Conservation (phyloP, 208 protist genomes). For the Crithidia bombi region DNA sequence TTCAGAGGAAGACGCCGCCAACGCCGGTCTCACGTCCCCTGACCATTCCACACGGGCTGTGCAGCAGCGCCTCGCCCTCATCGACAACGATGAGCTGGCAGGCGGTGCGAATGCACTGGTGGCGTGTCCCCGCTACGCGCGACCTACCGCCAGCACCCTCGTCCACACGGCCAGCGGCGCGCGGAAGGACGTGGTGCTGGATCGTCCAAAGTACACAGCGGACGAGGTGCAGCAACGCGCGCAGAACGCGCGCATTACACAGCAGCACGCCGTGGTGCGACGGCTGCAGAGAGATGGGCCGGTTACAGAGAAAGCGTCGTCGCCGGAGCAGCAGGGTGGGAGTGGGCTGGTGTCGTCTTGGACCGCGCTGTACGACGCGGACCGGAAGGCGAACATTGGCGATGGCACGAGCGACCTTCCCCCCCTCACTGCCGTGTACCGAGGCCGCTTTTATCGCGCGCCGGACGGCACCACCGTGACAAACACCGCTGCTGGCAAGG, state of each 20-base stretch:
- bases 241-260: conserved; percentile 60
- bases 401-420: background rate
- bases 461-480: background rate
- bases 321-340: background rate
- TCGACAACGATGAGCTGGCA: conserved; percentile 67
- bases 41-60: conserved; percentile 11
- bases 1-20: background rate
- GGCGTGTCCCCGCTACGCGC: conserved; percentile 60
- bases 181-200: conserved; percentile 42
- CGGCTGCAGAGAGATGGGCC: conserved; percentile 16
- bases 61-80: conserved; percentile 46
- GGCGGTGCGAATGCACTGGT: conserved; percentile 31
- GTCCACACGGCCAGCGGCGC: conserved; percentile 52
- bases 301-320: background rate
- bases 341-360: background rate
- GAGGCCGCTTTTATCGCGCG: conserved; percentile 12
- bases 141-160: conserved; percentile 62
- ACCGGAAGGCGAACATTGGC: no score
- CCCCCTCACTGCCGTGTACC: conserved; percentile 10
- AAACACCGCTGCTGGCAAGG: background rate
- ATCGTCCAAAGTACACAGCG: conserved; percentile 47
- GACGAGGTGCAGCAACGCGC: conserved; percentile 44
- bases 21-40: background rate
- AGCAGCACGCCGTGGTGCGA: conserved; percentile 64
- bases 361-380: background rate